Evolutionary conservation across 2,329 filamentous ascomycete species (phyloP).

Genomic region (Colletotrichum brevisporum): DNA sequence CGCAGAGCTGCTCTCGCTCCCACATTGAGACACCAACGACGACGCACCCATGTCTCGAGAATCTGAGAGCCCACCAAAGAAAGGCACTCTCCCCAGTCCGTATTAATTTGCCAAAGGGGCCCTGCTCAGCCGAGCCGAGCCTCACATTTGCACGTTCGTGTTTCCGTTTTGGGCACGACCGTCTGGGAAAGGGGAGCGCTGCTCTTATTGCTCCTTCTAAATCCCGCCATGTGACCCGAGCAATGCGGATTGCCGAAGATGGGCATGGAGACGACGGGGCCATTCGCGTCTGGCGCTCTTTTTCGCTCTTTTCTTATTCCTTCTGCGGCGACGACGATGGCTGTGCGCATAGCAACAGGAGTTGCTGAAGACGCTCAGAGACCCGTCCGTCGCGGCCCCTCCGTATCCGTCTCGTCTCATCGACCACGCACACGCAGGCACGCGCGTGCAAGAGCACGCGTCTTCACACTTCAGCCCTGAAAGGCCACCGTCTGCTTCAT

Average conservation of each 20-base stretch:
- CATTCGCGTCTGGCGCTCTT: constrained; percentile 1
- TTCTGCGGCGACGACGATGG: constrained; percentile 5
- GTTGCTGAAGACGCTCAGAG: background rate
- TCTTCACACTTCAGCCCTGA: constrained; percentile 19
- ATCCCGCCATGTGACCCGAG: constrained; percentile 30
- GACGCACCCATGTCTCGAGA: constrained; percentile 22
- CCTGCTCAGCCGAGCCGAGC: constrained; percentile 37
- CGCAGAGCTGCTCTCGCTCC: constrained; percentile 4
- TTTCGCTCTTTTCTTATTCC: background rate
- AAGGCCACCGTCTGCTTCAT: constrained; percentile 32
- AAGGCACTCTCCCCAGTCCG: constrained; percentile 21
- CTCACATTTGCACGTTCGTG: constrained; percentile 24
- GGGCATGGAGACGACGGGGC: constrained; percentile 2
- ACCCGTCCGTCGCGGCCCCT: constrained; percentile 1
- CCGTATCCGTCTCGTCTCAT: constrained; percentile 32
- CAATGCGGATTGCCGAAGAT: constrained; percentile 18
- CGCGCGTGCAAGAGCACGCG: constrained; percentile 8
- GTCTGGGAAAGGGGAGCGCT: constrained; percentile 18
- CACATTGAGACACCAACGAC: background rate
- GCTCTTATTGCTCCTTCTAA: constrained; percentile 15
- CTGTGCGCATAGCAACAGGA: background rate
- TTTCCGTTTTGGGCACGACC: constrained; percentile 33
- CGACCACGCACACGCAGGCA: constrained; percentile 7
- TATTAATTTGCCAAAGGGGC: constrained; percentile 35
- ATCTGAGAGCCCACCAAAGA: constrained; percentile 11